Evolutionary conservation across 140 eudicot species (phyloP).

Genomic region (Anethum foeniculum): DNA sequence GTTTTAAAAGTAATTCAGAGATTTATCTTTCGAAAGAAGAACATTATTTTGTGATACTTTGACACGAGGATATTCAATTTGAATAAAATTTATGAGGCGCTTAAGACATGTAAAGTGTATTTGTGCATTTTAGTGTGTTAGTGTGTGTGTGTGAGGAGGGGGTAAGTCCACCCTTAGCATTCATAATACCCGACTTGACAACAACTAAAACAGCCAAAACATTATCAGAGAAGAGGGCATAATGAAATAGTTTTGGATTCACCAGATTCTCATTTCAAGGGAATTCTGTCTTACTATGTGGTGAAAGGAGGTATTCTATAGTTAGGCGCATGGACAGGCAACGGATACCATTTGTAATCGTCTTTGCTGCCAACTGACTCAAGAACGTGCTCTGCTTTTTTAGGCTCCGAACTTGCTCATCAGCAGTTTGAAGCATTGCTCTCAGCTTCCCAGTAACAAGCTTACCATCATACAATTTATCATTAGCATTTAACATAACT

Average conservation of each 20-base stretch:
- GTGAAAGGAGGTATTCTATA: slow-evolving; percentile 53
- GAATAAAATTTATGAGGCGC: not conserved
- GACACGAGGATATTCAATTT: not conserved
- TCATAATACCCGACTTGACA: slow-evolving; percentile 45
- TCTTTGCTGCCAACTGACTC: slow-evolving; percentile 61
- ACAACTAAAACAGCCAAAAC: slow-evolving; percentile 65
- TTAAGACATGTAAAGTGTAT: not conserved
- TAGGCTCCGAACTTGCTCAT: slow-evolving; percentile 55
- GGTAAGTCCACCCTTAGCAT: slow-evolving; percentile 14
- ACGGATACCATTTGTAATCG: slow-evolving; percentile 57
- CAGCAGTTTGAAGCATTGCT: slow-evolving; percentile 61
- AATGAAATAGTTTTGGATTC: slow-evolving; percentile 48
- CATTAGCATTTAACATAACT: slow-evolving; percentile 46
- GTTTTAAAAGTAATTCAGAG: not conserved
- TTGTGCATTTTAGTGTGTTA: not conserved
- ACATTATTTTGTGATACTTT: not conserved
- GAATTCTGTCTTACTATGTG: slow-evolving; percentile 40
- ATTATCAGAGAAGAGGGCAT: slow-evolving; percentile 63
- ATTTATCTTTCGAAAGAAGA: not conserved
- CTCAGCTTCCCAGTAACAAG: slow-evolving; percentile 55
- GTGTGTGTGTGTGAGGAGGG: not conserved
- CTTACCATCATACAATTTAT: slow-evolving; percentile 47
- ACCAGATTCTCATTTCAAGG: slow-evolving; percentile 49
- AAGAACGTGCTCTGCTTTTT: slow-evolving; percentile 63
- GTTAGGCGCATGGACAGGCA: slow-evolving; percentile 55